Evolutionary conservation across 441 rosid species (phyloP).

Genomic region (Jatropha podagrica): DNA sequence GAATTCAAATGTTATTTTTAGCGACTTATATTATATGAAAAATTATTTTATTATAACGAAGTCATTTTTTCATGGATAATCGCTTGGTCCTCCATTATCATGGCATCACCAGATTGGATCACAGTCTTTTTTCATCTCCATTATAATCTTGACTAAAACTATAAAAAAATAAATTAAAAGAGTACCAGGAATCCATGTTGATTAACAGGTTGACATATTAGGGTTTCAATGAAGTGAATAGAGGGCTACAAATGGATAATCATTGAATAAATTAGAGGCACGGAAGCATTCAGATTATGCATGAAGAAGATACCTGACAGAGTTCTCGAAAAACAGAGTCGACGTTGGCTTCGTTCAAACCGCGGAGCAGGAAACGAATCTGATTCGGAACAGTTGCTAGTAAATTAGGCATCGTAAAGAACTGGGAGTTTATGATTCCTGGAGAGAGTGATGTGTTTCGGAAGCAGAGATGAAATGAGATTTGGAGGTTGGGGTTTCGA

Average conservation of each 20-base stretch:
- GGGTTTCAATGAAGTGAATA: conserved; percentile 12
- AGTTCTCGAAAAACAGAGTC: conserved; percentile 64
- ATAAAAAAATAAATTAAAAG: neutral
- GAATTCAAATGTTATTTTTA: too few species aligned
- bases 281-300: neutral
- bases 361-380: conserved; percentile 71
- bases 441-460: neutral
- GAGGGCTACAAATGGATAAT: neutral
- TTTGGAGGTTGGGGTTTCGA: neutral
- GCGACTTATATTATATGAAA: neutral
- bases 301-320: conserved; percentile 44
- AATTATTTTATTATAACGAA: neutral
- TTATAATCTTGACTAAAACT: neutral
- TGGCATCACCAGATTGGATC: neutral
- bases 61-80: neutral
- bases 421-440: conserved; percentile 26
- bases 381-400: conserved; percentile 57
- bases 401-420: conserved; percentile 46
- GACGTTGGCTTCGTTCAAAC: conserved; percentile 56
- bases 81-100: neutral
- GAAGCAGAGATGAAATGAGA: neutral
- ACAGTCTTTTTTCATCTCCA: neutral
- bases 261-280: neutral
- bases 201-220: neutral
- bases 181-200: neutral